phyloP scores from a whole-genome alignment of 1,139 yeast species.

The Keqinozyma sinolaborantium region DNA sequence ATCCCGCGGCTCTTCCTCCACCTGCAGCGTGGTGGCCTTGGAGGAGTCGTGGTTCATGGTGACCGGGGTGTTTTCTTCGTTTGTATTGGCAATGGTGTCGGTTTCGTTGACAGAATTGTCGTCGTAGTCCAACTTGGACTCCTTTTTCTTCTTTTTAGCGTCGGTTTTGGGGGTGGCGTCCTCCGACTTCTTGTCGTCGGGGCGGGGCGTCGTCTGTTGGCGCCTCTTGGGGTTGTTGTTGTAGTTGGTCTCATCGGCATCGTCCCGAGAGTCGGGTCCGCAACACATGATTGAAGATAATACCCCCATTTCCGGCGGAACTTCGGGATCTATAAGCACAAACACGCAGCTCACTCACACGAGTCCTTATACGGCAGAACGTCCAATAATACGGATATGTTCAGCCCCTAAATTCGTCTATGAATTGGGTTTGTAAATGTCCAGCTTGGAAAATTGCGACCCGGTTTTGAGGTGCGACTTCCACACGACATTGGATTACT shows the following conservation, averaged over 20 bases:
- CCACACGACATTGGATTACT: neutral
- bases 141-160: conserved; percentile 15
- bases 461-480: neutral
- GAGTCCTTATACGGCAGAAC: no score
- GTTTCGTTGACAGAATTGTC: conserved; percentile 43
- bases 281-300: conserved; percentile 40
- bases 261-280: conserved; percentile 35
- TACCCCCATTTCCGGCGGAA: conserved; percentile 26
- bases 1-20: conserved; percentile 6
- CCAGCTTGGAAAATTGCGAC: neutral
- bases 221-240: conserved; percentile 4
- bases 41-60: conserved; percentile 8
- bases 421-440: conserved; percentile 1
- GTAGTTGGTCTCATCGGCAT: conserved; percentile 24
- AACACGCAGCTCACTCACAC: no score
- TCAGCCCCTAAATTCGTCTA: neutral
- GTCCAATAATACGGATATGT: conserved; percentile 1
- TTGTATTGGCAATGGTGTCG: conserved; percentile 43
- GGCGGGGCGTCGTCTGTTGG: conserved; percentile 4
- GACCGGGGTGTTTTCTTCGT: conserved; percentile 21
- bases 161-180: conserved; percentile 6
- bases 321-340: no score
- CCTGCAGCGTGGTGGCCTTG: conserved; percentile 4
- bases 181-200: conserved; percentile 3
- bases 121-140: conserved; percentile 30